Evolutionary conservation across 192 early-diverging fungal species (phyloP), one percentile per base, ranked within the genome.

Genomic region (Coemansia pectinata): DNA sequence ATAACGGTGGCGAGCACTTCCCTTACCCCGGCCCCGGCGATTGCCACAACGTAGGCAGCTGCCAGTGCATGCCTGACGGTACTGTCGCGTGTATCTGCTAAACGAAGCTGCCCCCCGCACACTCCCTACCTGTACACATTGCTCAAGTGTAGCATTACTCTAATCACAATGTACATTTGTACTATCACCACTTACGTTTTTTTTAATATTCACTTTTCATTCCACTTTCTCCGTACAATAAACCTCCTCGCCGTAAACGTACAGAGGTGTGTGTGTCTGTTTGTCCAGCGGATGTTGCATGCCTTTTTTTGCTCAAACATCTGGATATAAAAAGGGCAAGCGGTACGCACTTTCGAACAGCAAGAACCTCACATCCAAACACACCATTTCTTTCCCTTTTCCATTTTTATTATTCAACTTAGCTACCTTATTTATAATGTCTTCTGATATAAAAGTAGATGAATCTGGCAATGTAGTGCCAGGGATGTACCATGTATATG

Each of bases 1-100:
- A 76, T 44, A 63, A 84, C 33, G 81, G 73, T 17, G 77, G 81
- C n/a, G 44, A 34, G 23, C 36, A 39, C 15, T 84, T 76, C 65
- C 77, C 77, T 12, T 78, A 79, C n/a, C 72, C 71, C 0, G 77
- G 77, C 4, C 61, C 73, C 0, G 77, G 77, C 59, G 77, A 84
- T 11, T 84, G 81, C 71, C 70, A 76, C 34, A 42, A 38, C 5
- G 4, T 79, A 10, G 81, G 81, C 1, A 48, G 39, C 10, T 84
- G 81, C 71, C 40, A 66, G 42, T 84, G 81, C 66, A 19, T 70
- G 59, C 36, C 38, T 5, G 66, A 79, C 17, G 81, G 81, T 1
- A 62, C 38, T 14, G 55, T 84, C 45, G 77, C 61, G 10, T 84
- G 81, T 45, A 52, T 84, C 17, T 84, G 81, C 73, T 84, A 63